Evolutionary conservation across 495 filamentous ascomycete species (phyloP), one percentile per base, ranked within the genome.

Genomic region (Hypoxylon crocopeplum): DNA sequence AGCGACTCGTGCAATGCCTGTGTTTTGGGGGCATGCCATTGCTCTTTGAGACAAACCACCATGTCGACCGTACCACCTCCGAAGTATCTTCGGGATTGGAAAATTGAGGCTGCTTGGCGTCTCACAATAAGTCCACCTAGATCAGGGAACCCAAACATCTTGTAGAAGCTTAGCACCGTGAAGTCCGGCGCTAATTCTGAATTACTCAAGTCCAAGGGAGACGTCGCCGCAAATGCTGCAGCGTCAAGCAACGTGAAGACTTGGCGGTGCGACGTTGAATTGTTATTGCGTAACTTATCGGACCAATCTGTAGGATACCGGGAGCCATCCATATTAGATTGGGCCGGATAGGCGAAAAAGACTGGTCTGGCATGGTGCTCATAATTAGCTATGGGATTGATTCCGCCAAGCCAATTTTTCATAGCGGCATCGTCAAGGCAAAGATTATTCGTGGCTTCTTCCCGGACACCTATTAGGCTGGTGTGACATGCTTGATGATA

Each of bases 61-160:
- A 94, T 88, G 59, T 96, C 92, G 1, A 97, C 93, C 0, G 93
- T 98, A 5, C 93, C 93, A n/a, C 93, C 93, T 1, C 93, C 93
- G 69, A 98, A 98, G 66, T 93, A 98, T 60, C 74, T 82, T 36
- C 91, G 83, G 19, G 78, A 75, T 32, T 75, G 71, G 34, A 97
- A 84, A 1, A 88, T 75, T 17, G 75, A 66, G 0, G 79, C 84
- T n/a, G 88, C 80, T 27, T 79, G 78, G 56, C 91, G 91, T 34
- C 88, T 82, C 7, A 97, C 87, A 46, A 98, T 88, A 69, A 98
- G 75, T 3, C 87, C 93, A 5, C 93, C 93, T 0, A 98, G 75
- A 66, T 98, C 91, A 0, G 93, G 93, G 64, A 97, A 97, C 3
- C 93, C 93, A 69, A 97, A 98, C 17, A 98, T 94, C 72, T 98